Conservation (phyloP, 202 grass and related monocot genomes). For the Bolboschoenoplectus hybrid region DNA sequence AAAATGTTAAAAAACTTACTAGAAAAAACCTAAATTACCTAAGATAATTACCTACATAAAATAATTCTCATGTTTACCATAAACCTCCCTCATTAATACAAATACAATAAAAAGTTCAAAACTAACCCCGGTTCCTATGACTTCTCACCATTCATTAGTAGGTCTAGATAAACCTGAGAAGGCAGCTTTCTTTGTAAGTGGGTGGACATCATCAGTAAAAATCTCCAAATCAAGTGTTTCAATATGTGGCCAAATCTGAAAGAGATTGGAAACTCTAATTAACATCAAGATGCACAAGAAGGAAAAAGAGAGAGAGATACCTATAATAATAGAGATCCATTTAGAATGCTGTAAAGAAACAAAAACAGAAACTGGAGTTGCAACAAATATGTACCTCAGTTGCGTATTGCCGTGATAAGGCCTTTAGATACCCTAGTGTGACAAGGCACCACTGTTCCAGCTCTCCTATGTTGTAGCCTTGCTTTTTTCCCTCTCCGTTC, state of each 20-base stretch:
- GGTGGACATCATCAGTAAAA: conserved; percentile 63
- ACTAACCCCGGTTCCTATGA: neutral
- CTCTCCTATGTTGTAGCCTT: conserved; percentile 64
- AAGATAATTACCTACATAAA: conserved; percentile 5
- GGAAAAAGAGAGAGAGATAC: neutral
- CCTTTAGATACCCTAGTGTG: conserved; percentile 91
- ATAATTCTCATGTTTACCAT: neutral
- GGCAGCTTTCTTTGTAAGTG: conserved; percentile 72
- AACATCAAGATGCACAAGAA: conserved; percentile 25
- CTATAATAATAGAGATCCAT: neutral
- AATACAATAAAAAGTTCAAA: conserved; percentile 27
- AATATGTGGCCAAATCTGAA: conserved; percentile 92
- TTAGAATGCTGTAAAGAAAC: conserved; percentile 3
- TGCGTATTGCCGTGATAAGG: conserved; percentile 94
- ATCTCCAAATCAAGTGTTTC: conserved; percentile 66
- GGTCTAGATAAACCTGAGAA: conserved; percentile 77
- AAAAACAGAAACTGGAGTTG: conserved; percentile 12
- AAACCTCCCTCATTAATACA: conserved; percentile 8
- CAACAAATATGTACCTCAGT: conserved; percentile 65
- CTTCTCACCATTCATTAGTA: conserved; percentile 50
- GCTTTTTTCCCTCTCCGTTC: conserved; percentile 54
- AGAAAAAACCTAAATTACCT: neutral
- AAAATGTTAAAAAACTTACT: neutral
- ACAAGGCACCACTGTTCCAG: conserved; percentile 95
- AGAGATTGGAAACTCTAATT: conserved; percentile 19